Evolutionary conservation across 192 early-diverging fungal species (phyloP).

Genomic region (Umbelopsis isabellina): DNA sequence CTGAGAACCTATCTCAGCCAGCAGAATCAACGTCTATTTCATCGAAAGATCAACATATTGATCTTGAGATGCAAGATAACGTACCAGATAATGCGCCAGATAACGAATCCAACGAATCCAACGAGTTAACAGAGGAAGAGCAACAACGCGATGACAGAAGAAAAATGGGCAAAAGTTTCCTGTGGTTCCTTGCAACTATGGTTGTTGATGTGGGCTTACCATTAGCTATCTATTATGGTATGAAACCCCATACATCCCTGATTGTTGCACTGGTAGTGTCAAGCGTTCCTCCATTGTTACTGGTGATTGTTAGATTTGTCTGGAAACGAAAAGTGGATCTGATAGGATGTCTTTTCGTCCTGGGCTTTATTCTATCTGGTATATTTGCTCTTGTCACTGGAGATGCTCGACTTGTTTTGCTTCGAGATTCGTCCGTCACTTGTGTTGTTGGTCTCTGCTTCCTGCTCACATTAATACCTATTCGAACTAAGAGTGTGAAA

Average conservation of each 20-base stretch:
- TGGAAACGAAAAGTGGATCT: conserved; percentile 34
- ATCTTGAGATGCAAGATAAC: too few relatives aligned
- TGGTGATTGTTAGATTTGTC: conserved; percentile 32
- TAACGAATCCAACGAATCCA: too few relatives aligned
- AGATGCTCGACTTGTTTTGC: conserved; percentile 39
- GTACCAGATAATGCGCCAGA: too few relatives aligned
- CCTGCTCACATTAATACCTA: conserved; percentile 43
- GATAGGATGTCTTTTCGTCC: conserved; percentile 39
- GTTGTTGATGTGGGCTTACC: conserved; percentile 34
- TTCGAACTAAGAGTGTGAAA: conserved; percentile 33
- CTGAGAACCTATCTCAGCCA: too few relatives aligned
- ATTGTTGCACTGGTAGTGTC: conserved; percentile 44
- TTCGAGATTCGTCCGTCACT: conserved; percentile 48
- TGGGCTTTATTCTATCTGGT: conserved; percentile 42
- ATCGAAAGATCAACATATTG: too few relatives aligned
- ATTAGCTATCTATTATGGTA: conserved; percentile 32
- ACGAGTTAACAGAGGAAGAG: too few relatives aligned
- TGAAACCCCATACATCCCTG: conserved; percentile 29
- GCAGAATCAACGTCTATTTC: too few relatives aligned
- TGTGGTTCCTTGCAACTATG: not conserved
- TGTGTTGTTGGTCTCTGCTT: conserved; percentile 40
- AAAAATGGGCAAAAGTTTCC: not conserved
- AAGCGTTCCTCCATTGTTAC: conserved; percentile 43
- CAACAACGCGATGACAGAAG: not conserved
- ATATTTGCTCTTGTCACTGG: conserved; percentile 25